A percentile compares a stretch with the other conserved stretches of the same genome.
These are phyloP conservation scores for Geum urbanum DNA, from an alignment of 306 rosid genomes.

Conservation along the genomic window DNA sequence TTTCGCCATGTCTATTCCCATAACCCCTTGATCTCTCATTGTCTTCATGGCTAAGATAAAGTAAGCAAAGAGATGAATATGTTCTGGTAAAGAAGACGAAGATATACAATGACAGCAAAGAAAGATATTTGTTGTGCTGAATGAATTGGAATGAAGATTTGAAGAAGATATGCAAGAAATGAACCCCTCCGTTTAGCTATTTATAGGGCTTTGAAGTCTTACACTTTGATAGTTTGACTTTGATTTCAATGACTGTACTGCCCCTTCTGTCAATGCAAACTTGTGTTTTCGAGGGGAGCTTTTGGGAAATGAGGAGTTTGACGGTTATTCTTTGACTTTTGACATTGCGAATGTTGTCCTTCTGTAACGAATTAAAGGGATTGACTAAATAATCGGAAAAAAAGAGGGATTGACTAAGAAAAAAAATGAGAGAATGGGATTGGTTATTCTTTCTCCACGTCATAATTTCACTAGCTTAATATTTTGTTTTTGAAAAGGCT, in stretches of 20 bases:
- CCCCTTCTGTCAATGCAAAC: neutral
- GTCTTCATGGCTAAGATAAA: slow-evolving; percentile 40
- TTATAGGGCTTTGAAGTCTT: neutral
- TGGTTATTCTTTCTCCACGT: slow-evolving; percentile 5
- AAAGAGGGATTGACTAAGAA: neutral
- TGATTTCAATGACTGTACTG: neutral
- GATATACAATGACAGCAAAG: neutral
- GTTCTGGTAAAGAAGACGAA: neutral
- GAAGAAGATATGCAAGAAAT: neutral
- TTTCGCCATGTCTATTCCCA: slow-evolving; percentile 29
- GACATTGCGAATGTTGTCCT: neutral
- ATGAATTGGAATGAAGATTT: neutral
- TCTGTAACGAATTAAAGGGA: neutral
- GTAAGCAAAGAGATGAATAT: neutral
- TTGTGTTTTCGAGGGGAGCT: neutral
- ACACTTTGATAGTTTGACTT: neutral
- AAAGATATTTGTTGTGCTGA: neutral
- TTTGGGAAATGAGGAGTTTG: neutral
- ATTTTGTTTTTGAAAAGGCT: neutral
- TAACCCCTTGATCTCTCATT: slow-evolving; percentile 26
- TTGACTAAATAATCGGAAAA: too few relatives aligned
- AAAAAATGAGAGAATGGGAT: neutral
- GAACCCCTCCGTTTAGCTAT: neutral
- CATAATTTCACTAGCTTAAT: neutral
- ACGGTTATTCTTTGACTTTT: neutral